Evolutionary conservation across 306 rosid genomes (phyloP).

Genomic region (Trifolium dubium): DNA sequence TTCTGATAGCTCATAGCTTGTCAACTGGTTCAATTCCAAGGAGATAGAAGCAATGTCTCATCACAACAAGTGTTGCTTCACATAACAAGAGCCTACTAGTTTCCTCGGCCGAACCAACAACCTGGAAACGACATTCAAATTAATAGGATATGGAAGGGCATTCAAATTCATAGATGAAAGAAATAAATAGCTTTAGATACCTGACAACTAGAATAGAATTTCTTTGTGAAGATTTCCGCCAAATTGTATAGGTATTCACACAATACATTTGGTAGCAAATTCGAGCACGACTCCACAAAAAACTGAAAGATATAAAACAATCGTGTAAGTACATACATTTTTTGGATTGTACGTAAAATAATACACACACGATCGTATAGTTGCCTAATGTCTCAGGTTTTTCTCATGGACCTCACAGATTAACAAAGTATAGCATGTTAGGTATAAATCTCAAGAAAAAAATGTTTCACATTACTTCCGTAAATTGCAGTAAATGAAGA

Average conservation of each 20-base stretch:
- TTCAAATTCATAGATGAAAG: conserved; percentile 4
- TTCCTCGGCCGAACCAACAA: conserved; percentile 36
- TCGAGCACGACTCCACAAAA: conserved; percentile 81
- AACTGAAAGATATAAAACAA: conserved; percentile 51
- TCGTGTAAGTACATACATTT: background rate
- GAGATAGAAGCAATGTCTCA: conserved; percentile 83
- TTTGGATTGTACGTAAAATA: background rate
- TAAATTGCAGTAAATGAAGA: conserved; percentile 78
- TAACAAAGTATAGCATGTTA: background rate
- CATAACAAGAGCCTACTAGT: conserved; percentile 51
- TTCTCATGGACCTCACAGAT: background rate
- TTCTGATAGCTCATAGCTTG: conserved; percentile 56
- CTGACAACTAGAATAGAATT: conserved; percentile 85
- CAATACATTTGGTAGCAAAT: conserved; percentile 70
- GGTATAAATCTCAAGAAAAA: conserved; percentile 28
- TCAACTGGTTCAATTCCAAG: conserved; percentile 87
- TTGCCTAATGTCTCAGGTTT: background rate
- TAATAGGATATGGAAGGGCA: background rate
- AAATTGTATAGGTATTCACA: conserved; percentile 55
- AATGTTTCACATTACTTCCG: conserved; percentile 61
- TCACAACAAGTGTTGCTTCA: conserved; percentile 89
- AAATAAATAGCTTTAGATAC: conserved; percentile 46
- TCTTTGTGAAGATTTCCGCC: conserved; percentile 72
- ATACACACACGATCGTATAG: background rate
- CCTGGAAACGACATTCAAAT: conserved; percentile 54